Base-by-base conservation (phyloP, 2,329 filamentous ascomycete genomes). In the Clarireedia paspali region DNA sequence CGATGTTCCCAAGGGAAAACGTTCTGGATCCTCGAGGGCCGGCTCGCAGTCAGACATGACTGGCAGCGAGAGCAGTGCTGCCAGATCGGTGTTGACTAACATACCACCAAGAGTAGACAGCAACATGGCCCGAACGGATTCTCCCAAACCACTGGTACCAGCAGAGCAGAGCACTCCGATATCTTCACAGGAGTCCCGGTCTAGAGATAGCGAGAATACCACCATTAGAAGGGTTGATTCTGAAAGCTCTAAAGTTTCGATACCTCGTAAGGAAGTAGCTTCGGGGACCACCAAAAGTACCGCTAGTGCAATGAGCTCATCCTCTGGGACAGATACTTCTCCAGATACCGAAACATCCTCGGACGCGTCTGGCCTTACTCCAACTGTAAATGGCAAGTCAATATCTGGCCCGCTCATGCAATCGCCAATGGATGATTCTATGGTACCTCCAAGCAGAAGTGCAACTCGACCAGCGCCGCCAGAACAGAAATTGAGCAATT, bases 1-100 rank as follows among this genome's bases (percentile, higher is more conserved):
- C 66, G 89, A 95, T 49, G 88, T 87, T 1, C 89, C 90, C 0
- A 87, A 84, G 70, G 80, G 77, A 65, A 80, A 77, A 67, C 78
- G 77, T 69, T 64, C 70, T n/a, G 73, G 72, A 27, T 75, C 70
- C 30, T 63, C 66, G 7, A 66, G 64, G 42, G 66, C 63, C 5
- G 64, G 65, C 45, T 70, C 68, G 17, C 60, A 76, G 51, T 72
- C 72, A 54, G 76, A 72, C 50, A 57, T 62, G 15, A 60, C 61
- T 47, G 57, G 59, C 23, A 61, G 49, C 46, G 51, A 53, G 30
- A 58, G 57, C 27, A 70, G 71, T 26, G 71, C 73, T 34, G 68
- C 74, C 60, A 66, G 63, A 54, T 62, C 64, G 50, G 63, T 50
- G 15, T 14, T 61, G 3, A 59, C 65, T 39, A 55, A 59, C 20